Percentiles rank a stretch among this genome's conserved stretches.
phyloP scores from a whole-genome alignment of 2,329 filamentous ascomycete genomes.

The Calonectria fujianensis region DNA sequence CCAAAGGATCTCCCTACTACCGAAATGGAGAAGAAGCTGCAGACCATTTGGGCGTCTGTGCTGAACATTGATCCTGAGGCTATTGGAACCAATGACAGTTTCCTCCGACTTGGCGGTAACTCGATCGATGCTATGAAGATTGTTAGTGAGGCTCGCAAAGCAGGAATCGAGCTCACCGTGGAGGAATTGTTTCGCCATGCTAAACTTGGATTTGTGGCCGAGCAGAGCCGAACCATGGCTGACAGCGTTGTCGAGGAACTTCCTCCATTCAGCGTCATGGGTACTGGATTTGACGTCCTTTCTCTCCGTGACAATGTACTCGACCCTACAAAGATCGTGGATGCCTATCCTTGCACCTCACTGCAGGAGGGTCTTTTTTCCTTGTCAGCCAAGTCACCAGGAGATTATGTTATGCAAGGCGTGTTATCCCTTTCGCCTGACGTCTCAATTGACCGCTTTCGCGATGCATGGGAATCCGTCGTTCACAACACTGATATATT shows the following conservation, averaged over 20 bases:
- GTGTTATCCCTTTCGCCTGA: conserved; percentile 40
- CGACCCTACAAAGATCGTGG: conserved; percentile 46
- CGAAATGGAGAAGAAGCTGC: not conserved
- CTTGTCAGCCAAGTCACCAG: conserved; percentile 55
- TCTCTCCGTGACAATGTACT: not conserved
- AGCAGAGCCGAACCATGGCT: not conserved
- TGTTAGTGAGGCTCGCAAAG: conserved; percentile 42
- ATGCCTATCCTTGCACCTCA: conserved; percentile 61
- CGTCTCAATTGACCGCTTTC: conserved; percentile 34
- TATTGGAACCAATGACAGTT: conserved; percentile 58
- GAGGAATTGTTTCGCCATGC: conserved; percentile 39
- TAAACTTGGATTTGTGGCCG: not conserved
- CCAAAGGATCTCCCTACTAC: conserved; percentile 17
- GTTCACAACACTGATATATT: conserved; percentile 57
- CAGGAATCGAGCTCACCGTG: conserved; percentile 30
- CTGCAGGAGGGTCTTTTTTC: conserved; percentile 60
- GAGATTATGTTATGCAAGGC: conserved; percentile 46
- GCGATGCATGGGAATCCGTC: conserved; percentile 40
- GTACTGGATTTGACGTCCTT: not conserved
- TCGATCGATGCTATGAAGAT: conserved; percentile 53
- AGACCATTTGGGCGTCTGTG: conserved; percentile 43
- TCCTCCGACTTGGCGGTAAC: conserved; percentile 55
- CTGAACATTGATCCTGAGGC: conserved; percentile 34
- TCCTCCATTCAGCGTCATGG: conserved; percentile 59
- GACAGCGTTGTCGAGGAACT: conserved; percentile 54